These are phyloP conservation scores for Nothopassalora personata DNA, from an alignment of 2,329 filamentous ascomycete species.

Conservation along the genomic window DNA sequence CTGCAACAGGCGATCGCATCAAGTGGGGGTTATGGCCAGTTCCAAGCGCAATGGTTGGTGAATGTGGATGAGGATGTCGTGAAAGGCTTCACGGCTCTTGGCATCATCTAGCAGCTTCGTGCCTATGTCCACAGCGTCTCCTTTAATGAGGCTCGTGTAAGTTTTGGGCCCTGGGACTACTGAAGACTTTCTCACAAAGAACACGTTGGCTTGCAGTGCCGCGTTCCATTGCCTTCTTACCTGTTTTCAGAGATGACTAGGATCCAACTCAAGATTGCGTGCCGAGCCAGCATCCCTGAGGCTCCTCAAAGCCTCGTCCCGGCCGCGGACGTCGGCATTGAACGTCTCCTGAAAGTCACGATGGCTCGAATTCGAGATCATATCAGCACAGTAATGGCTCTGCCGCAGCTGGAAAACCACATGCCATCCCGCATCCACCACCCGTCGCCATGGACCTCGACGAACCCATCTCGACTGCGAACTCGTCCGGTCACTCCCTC, in stretches of 20 bases:
- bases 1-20: conserved; percentile 55
- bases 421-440: too few relatives aligned
- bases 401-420: too few relatives aligned
- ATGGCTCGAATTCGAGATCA: not conserved
- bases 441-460: not conserved
- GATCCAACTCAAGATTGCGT: not conserved
- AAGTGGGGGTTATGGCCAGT: conserved; percentile 60
- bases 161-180: too few relatives aligned
- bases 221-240: too few relatives aligned
- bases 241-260: not conserved
- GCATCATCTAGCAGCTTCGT: conserved; percentile 27
- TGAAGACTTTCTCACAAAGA: too few relatives aligned
- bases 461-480: not conserved
- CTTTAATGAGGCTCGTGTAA: too few relatives aligned
- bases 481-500: not conserved
- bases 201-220: too few relatives aligned
- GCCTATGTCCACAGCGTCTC: not conserved
- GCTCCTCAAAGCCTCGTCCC: not conserved
- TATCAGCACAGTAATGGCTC: not conserved
- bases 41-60: conserved; percentile 63
- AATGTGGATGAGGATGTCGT: conserved; percentile 72
- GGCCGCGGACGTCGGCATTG: not conserved
- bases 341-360: not conserved
- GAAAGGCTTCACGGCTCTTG: conserved; percentile 51
- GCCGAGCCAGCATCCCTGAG: not conserved